Evolutionary conservation across 768 basidiomycete species (phyloP).

Genomic region (Daedaleopsis sinensis): DNA sequence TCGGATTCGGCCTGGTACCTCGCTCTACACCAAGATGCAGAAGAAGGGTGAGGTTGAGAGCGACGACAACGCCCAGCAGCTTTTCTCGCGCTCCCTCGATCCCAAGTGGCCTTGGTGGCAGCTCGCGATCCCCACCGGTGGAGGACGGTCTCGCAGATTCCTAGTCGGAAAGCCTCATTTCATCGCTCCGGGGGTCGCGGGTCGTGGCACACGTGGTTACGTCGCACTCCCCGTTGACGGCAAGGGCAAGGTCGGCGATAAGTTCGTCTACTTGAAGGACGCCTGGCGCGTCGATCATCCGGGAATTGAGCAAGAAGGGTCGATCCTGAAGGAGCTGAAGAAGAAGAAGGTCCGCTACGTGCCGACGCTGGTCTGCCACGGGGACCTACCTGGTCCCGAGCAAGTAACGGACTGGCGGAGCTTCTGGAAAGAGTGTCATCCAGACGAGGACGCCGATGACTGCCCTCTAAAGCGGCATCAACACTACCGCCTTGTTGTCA

Average conservation of each 20-base stretch:
- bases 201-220: slow-evolving; percentile 4
- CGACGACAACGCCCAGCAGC: not conserved
- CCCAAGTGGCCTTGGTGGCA: slow-evolving; percentile 1
- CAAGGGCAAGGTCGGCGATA: not conserved
- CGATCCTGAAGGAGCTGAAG: not conserved
- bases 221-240: not conserved
- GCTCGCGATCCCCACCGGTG: not conserved
- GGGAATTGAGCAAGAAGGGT: not conserved
- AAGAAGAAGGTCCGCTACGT: not conserved
- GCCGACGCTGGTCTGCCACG: not conserved
- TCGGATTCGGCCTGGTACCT: not conserved
- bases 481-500: slow-evolving; percentile 6
- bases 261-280: slow-evolving; percentile 4
- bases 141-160: not conserved
- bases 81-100: not conserved
- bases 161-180: slow-evolving; percentile 6
- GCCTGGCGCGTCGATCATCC: slow-evolving; percentile 4
- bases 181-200: not conserved
- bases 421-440: not conserved
- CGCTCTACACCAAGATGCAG: not conserved
- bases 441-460: not conserved
- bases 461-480: slow-evolving; percentile 2
- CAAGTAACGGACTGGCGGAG: not conserved
- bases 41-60: no score
- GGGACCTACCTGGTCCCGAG: not conserved